These are phyloP conservation scores for Thymus mandschuricus DNA, from an alignment of 257 asterid genomes.

Conservation along the genomic window DNA sequence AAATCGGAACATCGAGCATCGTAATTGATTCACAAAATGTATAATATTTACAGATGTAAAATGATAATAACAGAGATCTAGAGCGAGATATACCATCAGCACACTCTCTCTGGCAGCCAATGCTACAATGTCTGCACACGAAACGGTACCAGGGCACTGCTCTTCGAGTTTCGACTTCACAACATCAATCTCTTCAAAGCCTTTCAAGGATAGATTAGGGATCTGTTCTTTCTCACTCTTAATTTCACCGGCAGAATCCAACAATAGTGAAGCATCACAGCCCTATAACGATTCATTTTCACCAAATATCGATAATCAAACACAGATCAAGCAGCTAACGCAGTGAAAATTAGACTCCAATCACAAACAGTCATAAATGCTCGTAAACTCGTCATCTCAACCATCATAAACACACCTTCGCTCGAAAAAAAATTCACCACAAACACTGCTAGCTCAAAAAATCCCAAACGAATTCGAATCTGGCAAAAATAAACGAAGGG, in stretches of 20 bases:
- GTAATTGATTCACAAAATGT: not conserved
- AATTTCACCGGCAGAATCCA: slow-evolving; percentile 41
- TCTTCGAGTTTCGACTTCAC: not conserved
- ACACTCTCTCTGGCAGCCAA: too few relatives aligned
- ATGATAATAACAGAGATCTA: too few relatives aligned
- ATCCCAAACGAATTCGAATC: not conserved
- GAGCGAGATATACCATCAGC: too few relatives aligned
- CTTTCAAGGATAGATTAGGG: not conserved
- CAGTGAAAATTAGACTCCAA: too few relatives aligned
- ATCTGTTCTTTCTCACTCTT: too few relatives aligned
- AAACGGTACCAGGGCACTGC: not conserved
- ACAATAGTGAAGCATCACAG: slow-evolving; percentile 78
- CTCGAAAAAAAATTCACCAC: too few relatives aligned
- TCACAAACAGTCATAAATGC: too few relatives aligned
- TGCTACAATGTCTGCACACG: too few relatives aligned
- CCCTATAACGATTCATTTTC: slow-evolving; percentile 46
- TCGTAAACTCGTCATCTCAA: too few relatives aligned
- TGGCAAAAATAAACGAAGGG: not conserved
- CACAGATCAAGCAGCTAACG: too few relatives aligned
- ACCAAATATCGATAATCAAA: not conserved
- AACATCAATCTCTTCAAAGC: not conserved
- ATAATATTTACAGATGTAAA: not conserved
- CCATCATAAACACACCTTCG: too few relatives aligned
- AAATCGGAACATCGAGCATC: too few relatives aligned
- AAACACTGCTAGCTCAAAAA: not conserved